Evolutionary conservation across 2,329 filamentous ascomycete genomes (phyloP).

Genomic region (Fusarium luffae): DNA sequence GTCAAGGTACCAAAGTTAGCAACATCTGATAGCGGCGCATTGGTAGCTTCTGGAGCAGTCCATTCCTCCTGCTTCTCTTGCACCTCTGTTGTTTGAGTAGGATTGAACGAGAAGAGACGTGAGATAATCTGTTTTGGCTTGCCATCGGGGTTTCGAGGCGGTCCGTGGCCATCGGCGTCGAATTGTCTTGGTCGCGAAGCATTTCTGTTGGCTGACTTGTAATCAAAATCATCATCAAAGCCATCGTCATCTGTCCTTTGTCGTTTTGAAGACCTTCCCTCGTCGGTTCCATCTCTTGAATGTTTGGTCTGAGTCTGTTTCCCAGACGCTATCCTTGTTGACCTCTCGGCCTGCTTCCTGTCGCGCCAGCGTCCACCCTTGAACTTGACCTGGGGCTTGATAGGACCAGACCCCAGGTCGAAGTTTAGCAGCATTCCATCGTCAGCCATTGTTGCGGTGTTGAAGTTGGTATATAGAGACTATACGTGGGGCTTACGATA

Average conservation of each 20-base stretch:
- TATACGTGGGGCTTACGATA: constrained; percentile 39
- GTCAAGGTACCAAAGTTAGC: constrained; percentile 89
- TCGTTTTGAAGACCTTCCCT: constrained; percentile 57
- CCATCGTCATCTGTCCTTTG: constrained; percentile 50
- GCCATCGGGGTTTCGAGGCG: constrained; percentile 38
- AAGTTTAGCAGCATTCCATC: constrained; percentile 97
- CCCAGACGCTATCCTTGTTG: constrained; percentile 45
- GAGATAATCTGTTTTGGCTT: constrained; percentile 76
- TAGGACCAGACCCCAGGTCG: constrained; percentile 74
- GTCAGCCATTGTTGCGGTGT: constrained; percentile 76
- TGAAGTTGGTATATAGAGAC: constrained; percentile 29
- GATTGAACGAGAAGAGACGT: constrained; percentile 92
- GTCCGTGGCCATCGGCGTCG: constrained; percentile 30
- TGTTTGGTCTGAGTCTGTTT: constrained; percentile 35
- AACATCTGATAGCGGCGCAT: constrained; percentile 87
- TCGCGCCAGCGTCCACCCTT: constrained; percentile 96
- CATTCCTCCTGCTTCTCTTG: constrained; percentile 63
- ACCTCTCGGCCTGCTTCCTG: constrained; percentile 73
- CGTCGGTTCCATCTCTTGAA: constrained; percentile 42
- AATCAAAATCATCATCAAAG: constrained; percentile 29
- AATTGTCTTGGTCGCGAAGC: constrained; percentile 24
- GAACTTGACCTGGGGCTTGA: constrained; percentile 73
- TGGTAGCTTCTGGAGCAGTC: constrained; percentile 77
- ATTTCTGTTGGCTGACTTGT: constrained; percentile 17
- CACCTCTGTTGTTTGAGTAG: constrained; percentile 72